These are phyloP conservation scores for Saxophila tyrrhenica DNA, from an alignment of 495 filamentous ascomycete genomes.

Conservation along the genomic window DNA sequence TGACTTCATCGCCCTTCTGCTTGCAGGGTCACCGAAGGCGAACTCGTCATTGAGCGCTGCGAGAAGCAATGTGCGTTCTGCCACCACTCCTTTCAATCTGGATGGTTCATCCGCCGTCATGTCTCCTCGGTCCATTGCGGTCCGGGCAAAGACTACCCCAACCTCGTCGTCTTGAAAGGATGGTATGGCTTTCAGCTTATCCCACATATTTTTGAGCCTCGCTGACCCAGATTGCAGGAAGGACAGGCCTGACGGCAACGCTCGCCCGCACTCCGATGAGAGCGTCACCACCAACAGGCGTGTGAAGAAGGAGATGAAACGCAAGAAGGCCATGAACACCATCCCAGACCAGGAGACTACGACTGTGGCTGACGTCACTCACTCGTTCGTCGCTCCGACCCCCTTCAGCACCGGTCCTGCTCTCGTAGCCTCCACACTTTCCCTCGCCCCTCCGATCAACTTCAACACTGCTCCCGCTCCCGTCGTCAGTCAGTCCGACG, in stretches of 20 bases:
- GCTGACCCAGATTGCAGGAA: neutral
- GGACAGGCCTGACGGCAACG: neutral
- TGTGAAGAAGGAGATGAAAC: neutral
- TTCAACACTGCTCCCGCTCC: neutral
- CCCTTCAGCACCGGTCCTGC: too few species aligned
- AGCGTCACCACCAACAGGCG: neutral
- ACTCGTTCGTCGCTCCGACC: too few species aligned
- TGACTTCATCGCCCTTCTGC: too few species aligned
- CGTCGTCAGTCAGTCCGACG: too few species aligned
- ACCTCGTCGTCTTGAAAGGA: neutral
- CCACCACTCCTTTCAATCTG: neutral
- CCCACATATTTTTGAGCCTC: neutral
- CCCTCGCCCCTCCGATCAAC: too few species aligned
- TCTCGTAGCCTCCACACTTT: too few species aligned
- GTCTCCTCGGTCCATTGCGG: neutral
- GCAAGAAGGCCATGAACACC: neutral
- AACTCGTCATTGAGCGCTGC: neutral
- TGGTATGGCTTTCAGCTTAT: neutral
- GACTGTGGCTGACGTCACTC: too few species aligned
- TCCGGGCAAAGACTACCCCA: neutral
- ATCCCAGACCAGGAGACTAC: too few species aligned
- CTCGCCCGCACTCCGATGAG: neutral
- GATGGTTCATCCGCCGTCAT: neutral
- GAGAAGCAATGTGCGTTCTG: neutral
- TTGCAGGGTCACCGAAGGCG: neutral